Evolutionary conservation across 352 stramenopile genomes (phyloP), one percentile per base, ranked within the genome.

Genomic region (Pythium myriotylum): DNA sequence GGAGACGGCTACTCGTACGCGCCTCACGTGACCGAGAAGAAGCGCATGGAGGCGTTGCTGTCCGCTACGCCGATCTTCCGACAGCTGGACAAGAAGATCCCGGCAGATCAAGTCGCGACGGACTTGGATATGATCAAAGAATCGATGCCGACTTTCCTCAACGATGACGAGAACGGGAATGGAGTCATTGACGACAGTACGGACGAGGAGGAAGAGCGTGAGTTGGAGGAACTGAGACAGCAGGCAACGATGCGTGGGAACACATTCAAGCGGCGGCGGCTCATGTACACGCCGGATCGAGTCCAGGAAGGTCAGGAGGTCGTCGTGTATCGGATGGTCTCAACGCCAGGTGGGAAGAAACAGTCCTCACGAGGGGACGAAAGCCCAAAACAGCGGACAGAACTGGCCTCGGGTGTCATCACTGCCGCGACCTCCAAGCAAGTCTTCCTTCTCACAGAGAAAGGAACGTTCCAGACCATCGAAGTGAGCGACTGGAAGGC

Each of bases 291-390:
- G 39, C 76, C 76, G 14, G 54, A 43, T 20, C 73, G 85, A 69
- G 62, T 89, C 37, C 72, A 81, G 39, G 81, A 88, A 57, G 81
- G 81, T n/a, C 76, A 88, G 23, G 50, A 79, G 19, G 62, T 90
- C 3, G 63, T 76, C 4, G 76, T 90, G 37, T 81, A 53, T 16
- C 33, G 33, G 10, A 42, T n/a, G 16, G 16, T 16, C 2, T 49
- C 37, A 8, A 52, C 54, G 16, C 33, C 49, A 12, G 10, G 29
- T 35, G 13, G 19, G 19, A 53, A 62, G 43, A 53, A 62, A 9
- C 27, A 20, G 7, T 5, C 6, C 29, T 20, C 22, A 61, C 27
- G 59, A 49, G 14, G 26, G 23, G 22, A 41, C 17, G 33, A 56
- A 7, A 27, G 19, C 4, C 10, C 27, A 2, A 32, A 29, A 10